Evolutionary conservation across 495 filamentous ascomycete genomes (phyloP).

Genomic region (Xylaria bambusicola): DNA sequence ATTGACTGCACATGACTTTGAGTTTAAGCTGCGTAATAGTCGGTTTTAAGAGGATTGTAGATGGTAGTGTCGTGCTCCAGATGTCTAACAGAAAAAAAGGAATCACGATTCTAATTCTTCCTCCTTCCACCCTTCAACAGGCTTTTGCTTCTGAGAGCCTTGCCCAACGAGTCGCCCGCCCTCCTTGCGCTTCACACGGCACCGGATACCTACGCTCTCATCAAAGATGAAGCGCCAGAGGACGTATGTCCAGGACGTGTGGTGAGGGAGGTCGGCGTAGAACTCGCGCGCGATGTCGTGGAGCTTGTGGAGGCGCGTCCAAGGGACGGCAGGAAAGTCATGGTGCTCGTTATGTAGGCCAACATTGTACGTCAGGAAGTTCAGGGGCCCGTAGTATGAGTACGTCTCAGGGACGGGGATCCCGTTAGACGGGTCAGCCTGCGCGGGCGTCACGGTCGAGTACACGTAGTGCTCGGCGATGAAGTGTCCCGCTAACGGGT

Average conservation of each 20-base stretch:
- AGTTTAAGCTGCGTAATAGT: not conserved
- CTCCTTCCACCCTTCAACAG: constrained; percentile 32
- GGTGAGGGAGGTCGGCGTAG: constrained; percentile 83
- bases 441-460: constrained; percentile 60
- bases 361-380: constrained; percentile 93
- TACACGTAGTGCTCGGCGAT: constrained; percentile 99
- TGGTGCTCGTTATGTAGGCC: constrained; percentile 98
- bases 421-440: constrained; percentile 59
- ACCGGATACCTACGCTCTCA: constrained; percentile 81
- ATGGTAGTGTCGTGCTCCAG: no score
- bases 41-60: no score
- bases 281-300: constrained; percentile 87
- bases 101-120: constrained; percentile 16
- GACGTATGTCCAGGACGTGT: constrained; percentile 87
- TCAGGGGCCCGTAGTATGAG: constrained; percentile 93
- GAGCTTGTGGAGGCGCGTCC: constrained; percentile 77
- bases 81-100: not conserved
- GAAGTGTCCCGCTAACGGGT: constrained; percentile 96
- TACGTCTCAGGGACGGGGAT: constrained; percentile 88
- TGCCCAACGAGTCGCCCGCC: constrained; percentile 66
- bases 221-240: constrained; percentile 96
- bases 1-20: no score
- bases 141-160: constrained; percentile 47
- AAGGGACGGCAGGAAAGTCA: constrained; percentile 95
- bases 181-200: constrained; percentile 87